phyloP scores from a whole-genome alignment of 208 protist genomes.

The Crithidia fasciculata region DNA sequence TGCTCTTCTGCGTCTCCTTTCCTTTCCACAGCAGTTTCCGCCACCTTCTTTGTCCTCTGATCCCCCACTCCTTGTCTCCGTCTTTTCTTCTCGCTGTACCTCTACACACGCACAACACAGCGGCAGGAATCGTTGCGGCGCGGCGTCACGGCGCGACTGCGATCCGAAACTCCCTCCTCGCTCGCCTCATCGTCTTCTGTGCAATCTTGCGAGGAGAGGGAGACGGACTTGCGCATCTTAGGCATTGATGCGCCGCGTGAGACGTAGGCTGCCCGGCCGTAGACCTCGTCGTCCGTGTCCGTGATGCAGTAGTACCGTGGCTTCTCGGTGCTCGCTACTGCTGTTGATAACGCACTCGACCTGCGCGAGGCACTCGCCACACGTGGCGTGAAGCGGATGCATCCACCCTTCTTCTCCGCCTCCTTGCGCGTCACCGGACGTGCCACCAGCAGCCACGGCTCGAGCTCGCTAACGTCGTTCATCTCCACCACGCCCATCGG shows the following conservation, averaged over 20 bases:
- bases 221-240: neutral
- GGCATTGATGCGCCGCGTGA: neutral
- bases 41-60: no score
- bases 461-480: neutral
- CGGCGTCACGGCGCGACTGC: neutral
- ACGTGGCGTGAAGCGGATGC: neutral
- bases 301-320: conserved; percentile 4
- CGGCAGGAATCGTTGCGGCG: neutral
- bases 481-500: conserved; percentile 9
- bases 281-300: conserved; percentile 10
- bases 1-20: neutral
- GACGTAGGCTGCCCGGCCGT: conserved; percentile 10
- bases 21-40: no score
- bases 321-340: neutral
- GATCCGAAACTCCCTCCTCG: neutral
- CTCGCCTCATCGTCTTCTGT: neutral
- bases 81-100: neutral
- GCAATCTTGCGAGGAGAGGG: neutral
- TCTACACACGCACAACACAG: neutral
- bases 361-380: no score
- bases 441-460: conserved; percentile 2
- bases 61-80: neutral
- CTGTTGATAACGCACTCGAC: no score
- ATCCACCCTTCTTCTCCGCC: conserved; percentile 7
- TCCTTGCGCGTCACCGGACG: conserved; percentile 8